Conservation (phyloP, 768 basidiomycete genomes). For the Amanita polypyramis region DNA sequence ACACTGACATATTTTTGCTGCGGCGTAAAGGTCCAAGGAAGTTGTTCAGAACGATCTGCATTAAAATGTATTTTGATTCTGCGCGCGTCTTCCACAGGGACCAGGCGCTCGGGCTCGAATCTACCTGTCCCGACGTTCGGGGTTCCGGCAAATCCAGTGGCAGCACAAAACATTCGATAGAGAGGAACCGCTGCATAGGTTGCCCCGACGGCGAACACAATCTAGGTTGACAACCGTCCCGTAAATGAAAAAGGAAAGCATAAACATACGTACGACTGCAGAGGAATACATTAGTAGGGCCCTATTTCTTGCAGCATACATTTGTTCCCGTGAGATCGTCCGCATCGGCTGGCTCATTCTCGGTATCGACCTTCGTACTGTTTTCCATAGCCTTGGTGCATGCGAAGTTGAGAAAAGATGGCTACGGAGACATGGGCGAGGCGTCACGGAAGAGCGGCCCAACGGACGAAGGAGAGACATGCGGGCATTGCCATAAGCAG, state of each 20-base stretch:
- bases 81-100: slow-evolving; percentile 54
- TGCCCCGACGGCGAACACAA: slow-evolving; percentile 67
- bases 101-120: slow-evolving; percentile 77
- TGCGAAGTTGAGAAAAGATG: background rate
- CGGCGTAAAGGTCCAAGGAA: slow-evolving; percentile 91
- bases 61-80: slow-evolving; percentile 95
- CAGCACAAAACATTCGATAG: slow-evolving; percentile 96
- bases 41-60: slow-evolving; percentile 77
- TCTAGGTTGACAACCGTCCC: slow-evolving; percentile 30
- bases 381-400: background rate
- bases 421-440: background rate
- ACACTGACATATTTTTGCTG: slow-evolving; percentile 87
- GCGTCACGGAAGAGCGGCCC: background rate
- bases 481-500: background rate
- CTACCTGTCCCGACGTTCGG: slow-evolving; percentile 82
- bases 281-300: slow-evolving; percentile 77
- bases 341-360: background rate
- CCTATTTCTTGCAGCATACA: slow-evolving; percentile 52
- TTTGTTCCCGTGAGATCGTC: slow-evolving; percentile 19
- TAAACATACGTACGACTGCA: slow-evolving; percentile 51
- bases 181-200: slow-evolving; percentile 97
- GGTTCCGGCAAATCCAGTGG: slow-evolving; percentile 94
- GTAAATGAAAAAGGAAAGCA: background rate
- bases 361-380: background rate
- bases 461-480: background rate